Evolutionary conservation across 306 rosid species (phyloP), one percentile per base, ranked within the genome.

Genomic region (Cucumis hystrix): DNA sequence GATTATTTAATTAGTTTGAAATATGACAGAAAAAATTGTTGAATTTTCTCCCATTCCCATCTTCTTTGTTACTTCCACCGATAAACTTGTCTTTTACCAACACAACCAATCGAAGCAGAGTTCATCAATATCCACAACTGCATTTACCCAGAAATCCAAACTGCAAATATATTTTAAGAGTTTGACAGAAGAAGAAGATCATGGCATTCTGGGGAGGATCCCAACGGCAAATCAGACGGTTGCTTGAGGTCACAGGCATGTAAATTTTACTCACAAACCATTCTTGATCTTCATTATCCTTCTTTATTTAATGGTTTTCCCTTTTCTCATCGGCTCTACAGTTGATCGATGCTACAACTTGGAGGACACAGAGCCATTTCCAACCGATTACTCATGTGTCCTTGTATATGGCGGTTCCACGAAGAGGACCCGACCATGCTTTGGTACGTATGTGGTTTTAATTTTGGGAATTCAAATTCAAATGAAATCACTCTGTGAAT

Each of bases 311-410:
- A 33, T 15, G 7, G 15, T 17, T 23, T 41, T 47, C 54, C 54
- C 56, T 21, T 43, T 21, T 45, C 25, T 17, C 10, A 21, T n/a
- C 15, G 61, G 8, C 30, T 54, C 12, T 74, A 33, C 21, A 74
- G 78, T 74, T 35, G 78, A 55, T 7, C 14, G 66, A 74, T 74
- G 78, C 66, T 56, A 10, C 23, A 37, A 74, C 66, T 74, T 74
- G 78, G 66, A 49, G 10, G 30, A 74, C 61, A 74, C 18, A 28
- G 62, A 28, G 8, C 40, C 43, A n/a, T 10, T 25, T 51, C 64
- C 25, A 15, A 55, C 49, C 4, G 18, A 74, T 39, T 35, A 56
- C 49, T 56, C 66, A 0, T 74, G 45, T 11, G 52, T 74, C 18
- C 37, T 39, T 74, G 2, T 37, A n/a, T 74, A 37, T 56, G 78